Evolutionary conservation across 1,284 basidiomycete genomes (phyloP), one percentile per base, ranked within the genome.

Genomic region (Cutaneotrichosporon cutaneum): DNA sequence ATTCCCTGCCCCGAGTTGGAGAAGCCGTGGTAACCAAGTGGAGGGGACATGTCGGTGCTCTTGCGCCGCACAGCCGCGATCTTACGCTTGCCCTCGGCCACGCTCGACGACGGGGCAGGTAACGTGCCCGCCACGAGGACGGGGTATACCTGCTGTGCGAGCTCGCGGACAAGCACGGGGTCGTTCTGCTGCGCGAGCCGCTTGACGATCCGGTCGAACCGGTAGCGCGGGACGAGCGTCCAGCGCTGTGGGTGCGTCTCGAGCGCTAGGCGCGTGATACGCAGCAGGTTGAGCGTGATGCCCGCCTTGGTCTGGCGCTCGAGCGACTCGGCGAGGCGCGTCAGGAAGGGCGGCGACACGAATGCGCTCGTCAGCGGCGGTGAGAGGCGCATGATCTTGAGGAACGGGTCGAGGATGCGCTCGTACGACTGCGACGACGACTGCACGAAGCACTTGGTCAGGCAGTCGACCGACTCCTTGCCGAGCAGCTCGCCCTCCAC

Each of bases 361-460:
- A 98, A 84, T 27, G 86, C 86, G 32, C 90, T 84, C 0, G 91
- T 88, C 33, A 98, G 78, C 2, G 83, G 79, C 1, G 84, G 84
- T 0, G 94, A 96, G 8, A 92, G 78, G 35, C 94, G 89, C 61
- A 89, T 87, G 58, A 97, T 88, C 82, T 96, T 93, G 71, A 92
- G 84, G 80, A 91, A 78, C 13, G 93, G 92, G 65, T 98, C 95
- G 7, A 99, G 84, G 22, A 98, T 83, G 70, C 92, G 93, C 78
- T 98, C 95, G 76, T 98, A 98, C 1, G 92, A 94, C 66, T 90
- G 90, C 21, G 90, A 88, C 74, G 94, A 93, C 24, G 92, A 88
- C 4, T 87, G 85, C 52, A 91, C 88, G 76, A 98, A 98, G 75
- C 91, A 90, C 64, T 85, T 85, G 33, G 94, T 83, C 13, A 99